phyloP scores from a whole-genome alignment of 345 rosid genomes.

The Linum lewisii region DNA sequence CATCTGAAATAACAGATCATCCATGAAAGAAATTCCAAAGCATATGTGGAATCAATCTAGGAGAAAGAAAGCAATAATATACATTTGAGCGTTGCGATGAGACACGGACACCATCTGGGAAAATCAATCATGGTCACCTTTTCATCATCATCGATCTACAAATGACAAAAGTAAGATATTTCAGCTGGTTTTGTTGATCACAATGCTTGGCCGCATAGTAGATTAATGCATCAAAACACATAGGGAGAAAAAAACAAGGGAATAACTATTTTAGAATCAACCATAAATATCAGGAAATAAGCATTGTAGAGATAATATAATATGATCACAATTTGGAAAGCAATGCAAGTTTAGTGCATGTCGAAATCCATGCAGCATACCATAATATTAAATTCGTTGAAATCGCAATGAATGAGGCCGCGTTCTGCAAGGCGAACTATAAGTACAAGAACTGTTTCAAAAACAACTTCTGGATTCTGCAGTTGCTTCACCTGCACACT shows the following conservation, averaged over 20 bases:
- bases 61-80: slow-evolving; percentile 14
- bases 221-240: too few species aligned
- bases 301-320: too few species aligned
- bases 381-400: slow-evolving; percentile 94
- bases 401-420: slow-evolving; percentile 93
- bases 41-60: not conserved
- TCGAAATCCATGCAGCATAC: slow-evolving; percentile 40
- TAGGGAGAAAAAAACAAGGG: too few species aligned
- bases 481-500: slow-evolving; percentile 84
- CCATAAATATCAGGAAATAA: too few species aligned
- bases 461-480: slow-evolving; percentile 67
- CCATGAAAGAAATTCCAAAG: not conserved
- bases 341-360: not conserved
- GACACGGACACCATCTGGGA: slow-evolving; percentile 98
- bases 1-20: slow-evolving; percentile 6
- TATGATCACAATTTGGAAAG: not conserved
- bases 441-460: slow-evolving; percentile 65
- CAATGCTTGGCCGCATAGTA: not conserved
- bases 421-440: slow-evolving; percentile 80
- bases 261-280: too few species aligned
- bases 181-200: too few species aligned
- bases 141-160: slow-evolving; percentile 91
- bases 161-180: slow-evolving; percentile 4
- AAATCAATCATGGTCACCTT: slow-evolving; percentile 83
- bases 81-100: slow-evolving; percentile 93